A percentile compares a stretch with the other conserved stretches of the same genome.
These are phyloP conservation scores for Cordyceps cicadae DNA, from an alignment of 2,329 filamentous ascomycete species.

Conservation along the genomic window DNA sequence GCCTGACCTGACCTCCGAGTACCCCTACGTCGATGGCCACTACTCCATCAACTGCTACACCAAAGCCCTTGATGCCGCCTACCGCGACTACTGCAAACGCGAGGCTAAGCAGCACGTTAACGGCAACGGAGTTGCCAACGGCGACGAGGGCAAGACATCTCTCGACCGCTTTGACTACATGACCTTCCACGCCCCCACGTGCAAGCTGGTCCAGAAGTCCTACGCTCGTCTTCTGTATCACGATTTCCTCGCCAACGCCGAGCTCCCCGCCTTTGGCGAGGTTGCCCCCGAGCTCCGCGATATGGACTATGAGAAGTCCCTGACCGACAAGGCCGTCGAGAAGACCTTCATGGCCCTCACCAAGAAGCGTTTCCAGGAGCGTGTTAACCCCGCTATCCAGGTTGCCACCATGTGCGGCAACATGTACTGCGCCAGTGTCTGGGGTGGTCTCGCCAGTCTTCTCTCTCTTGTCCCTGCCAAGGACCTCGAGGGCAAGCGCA, in stretches of 20 bases:
- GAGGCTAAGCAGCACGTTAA: constrained; percentile 44
- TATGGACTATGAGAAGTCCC: constrained; percentile 69
- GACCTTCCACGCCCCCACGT: constrained; percentile 75
- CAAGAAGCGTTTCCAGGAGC: constrained; percentile 77
- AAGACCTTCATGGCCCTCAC: constrained; percentile 78
- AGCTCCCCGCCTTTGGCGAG: constrained; percentile 60
- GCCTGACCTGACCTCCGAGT: constrained; percentile 79
- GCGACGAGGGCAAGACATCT: constrained; percentile 45
- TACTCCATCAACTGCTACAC: constrained; percentile 77
- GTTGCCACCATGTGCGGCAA: constrained; percentile 67
- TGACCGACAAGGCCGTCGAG: constrained; percentile 75
- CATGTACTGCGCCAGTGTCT: constrained; percentile 65
- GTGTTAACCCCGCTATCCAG: constrained; percentile 64
- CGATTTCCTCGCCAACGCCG: constrained; percentile 67
- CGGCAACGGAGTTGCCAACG: constrained; percentile 44
- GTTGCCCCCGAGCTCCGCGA: constrained; percentile 69
- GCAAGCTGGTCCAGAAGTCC: constrained; percentile 81
- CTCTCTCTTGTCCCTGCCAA: constrained; percentile 56
- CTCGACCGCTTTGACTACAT: constrained; percentile 80
- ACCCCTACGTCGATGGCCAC: constrained; percentile 77
- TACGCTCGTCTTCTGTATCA: constrained; percentile 80
- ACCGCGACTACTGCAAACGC: constrained; percentile 70
- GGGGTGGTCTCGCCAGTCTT: constrained; percentile 65
- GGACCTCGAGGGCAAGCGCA: constrained; percentile 60
- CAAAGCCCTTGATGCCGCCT: constrained; percentile 70